A percentile compares a stretch with the other conserved stretches of the same genome.
These are phyloP conservation scores for Cryptococcus floricola DNA, from an alignment of 1,284 basidiomycete species.

Conservation along the genomic window DNA sequence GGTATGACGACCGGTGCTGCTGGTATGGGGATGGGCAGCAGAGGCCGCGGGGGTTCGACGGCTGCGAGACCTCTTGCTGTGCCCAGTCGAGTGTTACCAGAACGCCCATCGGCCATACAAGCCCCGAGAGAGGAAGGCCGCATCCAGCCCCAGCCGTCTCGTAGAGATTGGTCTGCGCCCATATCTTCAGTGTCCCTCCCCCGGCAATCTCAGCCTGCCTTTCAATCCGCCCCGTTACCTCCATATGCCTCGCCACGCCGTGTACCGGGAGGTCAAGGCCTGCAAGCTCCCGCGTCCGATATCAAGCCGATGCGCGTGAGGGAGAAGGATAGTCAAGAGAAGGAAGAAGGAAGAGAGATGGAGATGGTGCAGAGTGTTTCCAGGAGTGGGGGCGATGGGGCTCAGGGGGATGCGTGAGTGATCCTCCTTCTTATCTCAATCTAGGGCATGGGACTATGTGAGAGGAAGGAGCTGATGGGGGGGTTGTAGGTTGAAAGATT, in stretches of 20 bases:
- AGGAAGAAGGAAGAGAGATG: constrained; percentile 24
- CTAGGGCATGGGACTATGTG: neutral
- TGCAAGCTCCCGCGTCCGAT: constrained; percentile 17
- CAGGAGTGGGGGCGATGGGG: constrained; percentile 41
- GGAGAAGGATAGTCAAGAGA: neutral
- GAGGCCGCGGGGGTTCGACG: too few species aligned
- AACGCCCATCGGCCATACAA: neutral
- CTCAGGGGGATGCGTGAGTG: constrained; percentile 45
- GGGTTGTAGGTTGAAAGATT: constrained; percentile 37
- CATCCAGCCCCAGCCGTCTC: neutral
- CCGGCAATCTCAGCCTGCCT: too few species aligned
- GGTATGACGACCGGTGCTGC: too few species aligned
- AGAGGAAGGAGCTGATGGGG: neutral
- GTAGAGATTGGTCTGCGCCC: neutral
- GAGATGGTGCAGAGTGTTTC: constrained; percentile 39
- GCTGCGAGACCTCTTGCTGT: too few species aligned
- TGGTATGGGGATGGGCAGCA: too few species aligned
- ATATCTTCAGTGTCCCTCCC: neutral
- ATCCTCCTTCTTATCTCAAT: neutral
- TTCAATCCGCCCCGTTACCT: too few species aligned
- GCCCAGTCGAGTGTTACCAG: too few species aligned
- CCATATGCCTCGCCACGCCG: too few species aligned
- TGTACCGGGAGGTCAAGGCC: neutral
- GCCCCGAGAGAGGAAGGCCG: neutral
- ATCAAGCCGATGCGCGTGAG: constrained; percentile 16